A percentile compares a stretch with the other conserved stretches of the same genome.
phyloP scores from a whole-genome alignment of 345 rosid species.

The Populus tremula region DNA sequence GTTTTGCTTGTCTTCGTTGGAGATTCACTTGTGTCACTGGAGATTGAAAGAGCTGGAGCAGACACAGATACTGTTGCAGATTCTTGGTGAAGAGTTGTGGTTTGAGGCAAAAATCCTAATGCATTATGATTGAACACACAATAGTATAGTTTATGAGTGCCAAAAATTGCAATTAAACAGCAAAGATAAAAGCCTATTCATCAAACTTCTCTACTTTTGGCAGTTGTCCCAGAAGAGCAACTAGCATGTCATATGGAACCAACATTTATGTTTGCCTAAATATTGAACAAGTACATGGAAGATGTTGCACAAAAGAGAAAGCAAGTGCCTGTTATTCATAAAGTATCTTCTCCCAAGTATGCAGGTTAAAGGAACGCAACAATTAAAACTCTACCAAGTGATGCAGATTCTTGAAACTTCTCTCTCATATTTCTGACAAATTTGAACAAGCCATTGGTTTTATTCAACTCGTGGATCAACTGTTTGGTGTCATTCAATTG shows the following conservation, averaged over 20 bases:
- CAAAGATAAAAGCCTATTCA: not conserved
- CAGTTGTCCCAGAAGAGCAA: not conserved
- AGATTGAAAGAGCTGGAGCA: constrained; percentile 60
- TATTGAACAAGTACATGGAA: not conserved
- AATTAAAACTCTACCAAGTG: constrained; percentile 40
- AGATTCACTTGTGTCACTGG: constrained; percentile 54
- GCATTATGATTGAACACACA: constrained; percentile 16
- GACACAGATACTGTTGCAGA: constrained; percentile 50
- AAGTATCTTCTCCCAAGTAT: constrained; percentile 10
- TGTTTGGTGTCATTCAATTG: constrained; percentile 51
- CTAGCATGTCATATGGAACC: not conserved
- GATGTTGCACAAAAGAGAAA: constrained; percentile 5
- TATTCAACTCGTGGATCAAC: constrained; percentile 67
- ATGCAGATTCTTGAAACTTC: constrained; percentile 64
- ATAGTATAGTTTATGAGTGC: not conserved
- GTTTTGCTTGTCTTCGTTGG: constrained; percentile 39
- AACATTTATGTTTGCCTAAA: not conserved
- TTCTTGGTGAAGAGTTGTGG: constrained; percentile 45
- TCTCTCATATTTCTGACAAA: constrained; percentile 82
- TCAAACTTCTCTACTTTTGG: not conserved
- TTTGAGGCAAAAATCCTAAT: constrained; percentile 47
- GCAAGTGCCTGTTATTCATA: not conserved
- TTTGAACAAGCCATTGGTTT: constrained; percentile 74
- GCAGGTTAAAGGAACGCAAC: constrained; percentile 4
- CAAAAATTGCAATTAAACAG: constrained; percentile 16